Base-by-base conservation (phyloP, 345 rosid genomes). In the Alliaria petiolata region DNA sequence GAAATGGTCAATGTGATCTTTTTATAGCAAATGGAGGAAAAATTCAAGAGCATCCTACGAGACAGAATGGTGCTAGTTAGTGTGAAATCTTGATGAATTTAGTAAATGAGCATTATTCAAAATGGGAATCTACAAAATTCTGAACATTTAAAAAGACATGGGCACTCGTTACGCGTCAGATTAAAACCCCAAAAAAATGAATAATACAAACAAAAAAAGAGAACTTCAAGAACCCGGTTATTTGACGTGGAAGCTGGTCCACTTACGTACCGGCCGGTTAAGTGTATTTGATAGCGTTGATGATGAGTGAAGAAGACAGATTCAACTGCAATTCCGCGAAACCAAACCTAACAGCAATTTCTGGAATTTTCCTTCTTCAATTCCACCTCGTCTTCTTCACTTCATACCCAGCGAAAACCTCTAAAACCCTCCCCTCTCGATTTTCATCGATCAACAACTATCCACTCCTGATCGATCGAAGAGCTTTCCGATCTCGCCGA, bases 11-110 rank as follows among this genome's bases (percentile, higher is more conserved):
- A 22, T 22, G 25, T 22, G 25, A 22, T 22, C 25, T 22, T 22
- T 22, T 22, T n/a, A n/a, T 68, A 95, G 83, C 76, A 95, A 83
- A 76, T 95, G 92, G 43, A 89, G 86, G 80, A 95, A 92, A 78
- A 88, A 95, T 70, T 95, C 99, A 83, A 90, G 85, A 58, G 99
- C 98, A 81, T 95, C 99, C 99, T 95, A 78, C 69, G 65, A 49
- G 8, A 70, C 56, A 70, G 39, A 22, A 67, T 72, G 53, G 82
- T 43, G 62, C 62, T 58, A 49, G 50, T 70, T 50, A 55, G 73
- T 28, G 42, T 61, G 16, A 75, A 51, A 38, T 15, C 52, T 19
- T n/a, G 36, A 16, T 38, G 25, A 39, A 39, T 55, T 26, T 49
- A 17, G 67, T 14, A 31, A 56, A 54, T 8, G 11, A 63, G 67